A percentile compares a stretch with the other conserved stretches of the same genome.
phyloP scores from a whole-genome alignment of 2,329 filamentous ascomycete genomes.

The Simplicillium aogashimaense region DNA sequence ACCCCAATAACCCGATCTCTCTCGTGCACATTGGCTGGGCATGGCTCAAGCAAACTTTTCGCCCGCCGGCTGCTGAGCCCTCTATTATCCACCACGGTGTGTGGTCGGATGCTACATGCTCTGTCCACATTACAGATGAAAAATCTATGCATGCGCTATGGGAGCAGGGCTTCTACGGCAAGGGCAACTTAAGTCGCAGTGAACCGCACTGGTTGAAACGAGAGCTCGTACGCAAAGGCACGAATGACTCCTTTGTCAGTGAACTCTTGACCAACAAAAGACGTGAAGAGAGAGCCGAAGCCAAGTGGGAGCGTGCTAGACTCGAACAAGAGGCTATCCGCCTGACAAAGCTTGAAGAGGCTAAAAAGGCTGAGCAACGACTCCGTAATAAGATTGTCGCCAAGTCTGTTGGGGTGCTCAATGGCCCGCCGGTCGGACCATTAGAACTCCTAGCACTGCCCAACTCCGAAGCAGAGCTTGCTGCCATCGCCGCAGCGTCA shows the following conservation, averaged over 20 bases:
- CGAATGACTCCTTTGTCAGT: slow-evolving; percentile 58
- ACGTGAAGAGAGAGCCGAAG: slow-evolving; percentile 68
- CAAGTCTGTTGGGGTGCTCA: background rate
- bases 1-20: slow-evolving; percentile 87
- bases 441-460: slow-evolving; percentile 39
- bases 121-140: slow-evolving; percentile 73
- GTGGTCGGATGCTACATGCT: slow-evolving; percentile 74
- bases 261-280: slow-evolving; percentile 72
- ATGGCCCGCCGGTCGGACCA: slow-evolving; percentile 31
- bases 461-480: slow-evolving; percentile 39
- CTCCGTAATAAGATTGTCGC: slow-evolving; percentile 1
- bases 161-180: slow-evolving; percentile 97
- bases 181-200: slow-evolving; percentile 84
- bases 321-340: slow-evolving; percentile 78
- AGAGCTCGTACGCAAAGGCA: slow-evolving; percentile 63
- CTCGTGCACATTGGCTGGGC: slow-evolving; percentile 69
- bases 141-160: slow-evolving; percentile 72
- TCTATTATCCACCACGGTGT: slow-evolving; percentile 58
- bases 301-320: slow-evolving; percentile 88
- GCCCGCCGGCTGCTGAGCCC: slow-evolving; percentile 56
- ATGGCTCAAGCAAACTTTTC: slow-evolving; percentile 64
- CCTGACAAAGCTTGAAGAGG: slow-evolving; percentile 46
- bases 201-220: slow-evolving; percentile 87
- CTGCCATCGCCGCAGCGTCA: slow-evolving; percentile 1
- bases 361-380: slow-evolving; percentile 15